These are phyloP conservation scores for Trichoderma breve DNA, from an alignment of 2,329 filamentous ascomycete species.

Conservation along the genomic window DNA sequence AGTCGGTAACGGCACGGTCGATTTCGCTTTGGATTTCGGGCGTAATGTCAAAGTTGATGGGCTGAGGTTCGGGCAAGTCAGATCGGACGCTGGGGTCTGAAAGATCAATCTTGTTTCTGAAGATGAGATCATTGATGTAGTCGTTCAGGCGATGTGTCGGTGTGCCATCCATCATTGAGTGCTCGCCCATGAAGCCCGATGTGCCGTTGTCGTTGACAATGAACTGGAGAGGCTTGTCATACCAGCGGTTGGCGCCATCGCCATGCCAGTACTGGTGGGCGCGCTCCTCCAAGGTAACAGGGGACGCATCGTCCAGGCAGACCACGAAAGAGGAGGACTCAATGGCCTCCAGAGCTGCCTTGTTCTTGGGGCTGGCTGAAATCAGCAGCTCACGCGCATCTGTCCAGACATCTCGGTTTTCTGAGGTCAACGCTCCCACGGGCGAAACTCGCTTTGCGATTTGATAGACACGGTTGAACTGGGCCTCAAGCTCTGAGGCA, in stretches of 20 bases:
- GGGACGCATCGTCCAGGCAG: slow-evolving; percentile 87
- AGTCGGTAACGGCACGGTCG: slow-evolving; percentile 73
- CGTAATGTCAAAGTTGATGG: slow-evolving; percentile 75
- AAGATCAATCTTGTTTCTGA: slow-evolving; percentile 92
- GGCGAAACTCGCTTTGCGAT: slow-evolving; percentile 68
- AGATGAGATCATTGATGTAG: slow-evolving; percentile 87
- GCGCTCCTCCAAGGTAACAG: slow-evolving; percentile 92
- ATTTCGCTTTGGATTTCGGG: slow-evolving; percentile 74
- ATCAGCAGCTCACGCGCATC: slow-evolving; percentile 77
- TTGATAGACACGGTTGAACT: slow-evolving; percentile 83
- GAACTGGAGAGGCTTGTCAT: slow-evolving; percentile 96
- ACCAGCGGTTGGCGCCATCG: slow-evolving; percentile 94
- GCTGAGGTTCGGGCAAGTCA: slow-evolving; percentile 75
- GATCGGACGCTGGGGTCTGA: slow-evolving; percentile 75
- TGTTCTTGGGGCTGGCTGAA: slow-evolving; percentile 74
- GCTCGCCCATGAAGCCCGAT: slow-evolving; percentile 95
- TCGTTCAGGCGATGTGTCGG: slow-evolving; percentile 97
- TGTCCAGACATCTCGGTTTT: slow-evolving; percentile 92
- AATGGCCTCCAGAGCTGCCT: slow-evolving; percentile 72
- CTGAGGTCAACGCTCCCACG: slow-evolving; percentile 80
- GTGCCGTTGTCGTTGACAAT: slow-evolving; percentile 98
- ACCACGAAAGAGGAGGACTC: slow-evolving; percentile 88
- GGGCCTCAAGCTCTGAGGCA: slow-evolving; percentile 82
- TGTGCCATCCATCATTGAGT: slow-evolving; percentile 99
- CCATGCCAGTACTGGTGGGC: slow-evolving; percentile 98